Evolutionary conservation across 148 eudicot species (phyloP).

Genomic region (Persicaria tinctoria): DNA sequence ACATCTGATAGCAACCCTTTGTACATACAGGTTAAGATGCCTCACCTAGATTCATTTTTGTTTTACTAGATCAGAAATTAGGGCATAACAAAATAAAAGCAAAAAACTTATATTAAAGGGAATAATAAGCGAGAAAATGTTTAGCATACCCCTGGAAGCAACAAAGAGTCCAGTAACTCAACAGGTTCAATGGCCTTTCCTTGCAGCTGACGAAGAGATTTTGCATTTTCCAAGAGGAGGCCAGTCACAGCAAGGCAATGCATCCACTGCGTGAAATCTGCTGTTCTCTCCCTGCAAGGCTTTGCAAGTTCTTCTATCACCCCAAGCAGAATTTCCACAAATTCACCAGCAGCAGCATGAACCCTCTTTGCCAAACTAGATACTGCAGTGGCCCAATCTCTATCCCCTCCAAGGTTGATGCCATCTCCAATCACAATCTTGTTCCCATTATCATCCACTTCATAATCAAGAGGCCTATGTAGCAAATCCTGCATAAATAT

Average conservation of each 20-base stretch:
- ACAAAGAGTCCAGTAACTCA: slow-evolving; percentile 66
- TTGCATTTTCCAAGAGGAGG: slow-evolving; percentile 65
- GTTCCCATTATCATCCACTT: slow-evolving; percentile 49
- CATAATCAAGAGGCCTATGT: slow-evolving; percentile 54
- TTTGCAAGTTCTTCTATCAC: slow-evolving; percentile 72
- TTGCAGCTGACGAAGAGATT: slow-evolving; percentile 52
- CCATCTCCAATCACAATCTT: slow-evolving; percentile 87
- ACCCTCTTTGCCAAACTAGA: slow-evolving; percentile 65
- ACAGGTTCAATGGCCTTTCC: slow-evolving; percentile 75
- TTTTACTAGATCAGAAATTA: slow-evolving; percentile 8
- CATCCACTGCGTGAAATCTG: slow-evolving; percentile 82
- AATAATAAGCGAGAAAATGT: neutral
- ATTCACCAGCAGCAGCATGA: slow-evolving; percentile 79
- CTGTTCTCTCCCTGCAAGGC: slow-evolving; percentile 95
- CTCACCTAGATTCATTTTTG: slow-evolving; percentile 51
- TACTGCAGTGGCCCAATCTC: slow-evolving; percentile 81
- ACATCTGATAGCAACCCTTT: slow-evolving; percentile 82
- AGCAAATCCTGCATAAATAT: slow-evolving; percentile 56
- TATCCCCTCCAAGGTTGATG: slow-evolving; percentile 78
- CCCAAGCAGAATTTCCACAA: slow-evolving; percentile 71
- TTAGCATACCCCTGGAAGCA: slow-evolving; percentile 83
- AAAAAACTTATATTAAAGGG: neutral
- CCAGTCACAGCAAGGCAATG: slow-evolving; percentile 86
- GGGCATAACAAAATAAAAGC: neutral
- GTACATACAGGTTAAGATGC: slow-evolving; percentile 80